Conservation (phyloP, 768 basidiomycete genomes). For the Phylloporus sp. region DNA sequence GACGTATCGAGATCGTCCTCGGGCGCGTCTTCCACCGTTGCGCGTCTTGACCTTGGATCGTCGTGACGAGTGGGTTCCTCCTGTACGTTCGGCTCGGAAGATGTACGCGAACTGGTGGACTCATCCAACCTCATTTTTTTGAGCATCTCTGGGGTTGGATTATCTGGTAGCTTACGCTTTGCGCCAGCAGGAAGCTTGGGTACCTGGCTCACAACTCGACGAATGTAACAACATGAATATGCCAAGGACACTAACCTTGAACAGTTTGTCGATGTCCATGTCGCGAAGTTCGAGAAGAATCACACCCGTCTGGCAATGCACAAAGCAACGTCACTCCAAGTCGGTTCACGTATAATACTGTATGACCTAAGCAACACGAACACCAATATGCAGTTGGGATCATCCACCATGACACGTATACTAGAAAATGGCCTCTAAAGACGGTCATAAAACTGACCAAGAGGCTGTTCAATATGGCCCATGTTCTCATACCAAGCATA, state of each 20-base stretch:
- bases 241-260: constrained; percentile 35
- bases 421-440: background rate
- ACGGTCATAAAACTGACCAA: background rate
- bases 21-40: constrained; percentile 55
- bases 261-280: constrained; percentile 49
- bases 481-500: constrained; percentile 3
- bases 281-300: background rate
- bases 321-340: background rate
- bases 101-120: constrained; percentile 3
- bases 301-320: background rate
- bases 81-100: constrained; percentile 7
- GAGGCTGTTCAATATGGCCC: constrained; percentile 5
- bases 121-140: constrained; percentile 69
- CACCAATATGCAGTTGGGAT: background rate
- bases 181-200: constrained; percentile 61
- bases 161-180: constrained; percentile 73
- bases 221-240: background rate
- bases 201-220: constrained; percentile 37
- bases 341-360: background rate
- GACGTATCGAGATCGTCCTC: constrained; percentile 31
- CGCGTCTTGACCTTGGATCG: constrained; percentile 34
- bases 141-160: constrained; percentile 74
- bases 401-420: constrained; percentile 1
- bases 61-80: constrained; percentile 6
- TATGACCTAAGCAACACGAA: constrained; percentile 16